Percentiles rank a stretch among this genome's conserved stretches.
These are phyloP conservation scores for Penicillium egyptiacum DNA, from an alignment of 495 filamentous ascomycete genomes.

Conservation along the genomic window DNA sequence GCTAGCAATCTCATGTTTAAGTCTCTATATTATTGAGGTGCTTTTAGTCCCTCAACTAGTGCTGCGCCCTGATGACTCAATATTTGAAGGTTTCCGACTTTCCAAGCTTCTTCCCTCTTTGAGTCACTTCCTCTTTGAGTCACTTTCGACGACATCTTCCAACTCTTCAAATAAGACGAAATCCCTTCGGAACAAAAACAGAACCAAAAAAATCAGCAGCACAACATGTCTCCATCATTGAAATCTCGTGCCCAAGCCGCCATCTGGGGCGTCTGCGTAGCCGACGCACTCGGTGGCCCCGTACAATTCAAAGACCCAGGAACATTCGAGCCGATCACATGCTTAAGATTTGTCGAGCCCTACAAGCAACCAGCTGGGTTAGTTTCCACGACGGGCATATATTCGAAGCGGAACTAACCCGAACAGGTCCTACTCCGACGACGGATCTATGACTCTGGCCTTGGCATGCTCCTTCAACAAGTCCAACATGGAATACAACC, in stretches of 20 bases:
- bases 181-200: not conserved
- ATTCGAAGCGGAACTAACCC: not conserved
- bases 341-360: slow-evolving; percentile 23
- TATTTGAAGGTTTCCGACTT: not conserved
- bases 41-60: not conserved
- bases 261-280: slow-evolving; percentile 48
- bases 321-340: slow-evolving; percentile 40
- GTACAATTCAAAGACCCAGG: slow-evolving; percentile 41
- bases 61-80: not conserved
- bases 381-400: not conserved
- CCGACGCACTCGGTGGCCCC: slow-evolving; percentile 50
- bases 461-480: slow-evolving; percentile 44
- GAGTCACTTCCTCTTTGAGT: not conserved
- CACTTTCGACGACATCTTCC: not conserved
- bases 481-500: slow-evolving; percentile 26
- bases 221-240: slow-evolving; percentile 13
- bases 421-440: slow-evolving; percentile 46
- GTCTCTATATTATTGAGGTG: not conserved
- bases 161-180: not conserved
- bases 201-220: too few relatives aligned
- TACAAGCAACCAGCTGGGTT: slow-evolving; percentile 30
- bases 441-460: slow-evolving; percentile 49
- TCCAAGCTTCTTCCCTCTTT: not conserved
- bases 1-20: not conserved
- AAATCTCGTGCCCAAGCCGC: slow-evolving; percentile 37